These are phyloP conservation scores for Leonotis leonurus DNA, from an alignment of 257 asterid species.

Conservation along the genomic window DNA sequence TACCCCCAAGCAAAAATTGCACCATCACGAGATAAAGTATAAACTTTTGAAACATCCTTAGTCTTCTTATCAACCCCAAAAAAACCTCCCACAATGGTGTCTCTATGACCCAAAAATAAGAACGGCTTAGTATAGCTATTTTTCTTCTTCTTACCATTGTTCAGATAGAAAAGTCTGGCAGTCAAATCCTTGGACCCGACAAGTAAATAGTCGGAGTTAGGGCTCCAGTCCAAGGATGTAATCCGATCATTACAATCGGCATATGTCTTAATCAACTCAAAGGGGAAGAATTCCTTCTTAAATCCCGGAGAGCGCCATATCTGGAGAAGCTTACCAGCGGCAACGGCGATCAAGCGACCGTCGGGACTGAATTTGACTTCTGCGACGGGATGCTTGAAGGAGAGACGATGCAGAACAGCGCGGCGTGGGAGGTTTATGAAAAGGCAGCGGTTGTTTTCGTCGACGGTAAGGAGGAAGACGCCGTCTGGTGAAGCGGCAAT, in stretches of 20 bases:
- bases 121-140: conserved; percentile 45
- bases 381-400: conserved; percentile 63
- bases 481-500: conserved; percentile 85
- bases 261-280: conserved; percentile 67
- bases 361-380: conserved; percentile 77
- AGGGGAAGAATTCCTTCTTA: conserved; percentile 80
- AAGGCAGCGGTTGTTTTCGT: conserved; percentile 81
- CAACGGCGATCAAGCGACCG: conserved; percentile 70
- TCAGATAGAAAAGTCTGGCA: conserved; percentile 64
- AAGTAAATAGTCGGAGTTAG: conserved; percentile 55
- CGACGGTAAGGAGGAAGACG: conserved; percentile 67
- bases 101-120: conserved; percentile 78
- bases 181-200: conserved; percentile 84
- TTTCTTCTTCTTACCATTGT: conserved; percentile 26
- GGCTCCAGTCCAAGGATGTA: conserved; percentile 79
- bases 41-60: conserved; percentile 39
- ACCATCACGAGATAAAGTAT: conserved; percentile 84
- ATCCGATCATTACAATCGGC: conserved; percentile 71
- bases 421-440: conserved; percentile 82
- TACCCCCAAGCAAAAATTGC: conserved; percentile 68
- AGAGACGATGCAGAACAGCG: conserved; percentile 67
- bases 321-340: conserved; percentile 81
- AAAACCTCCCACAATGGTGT: conserved; percentile 67
- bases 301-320: conserved; percentile 94
- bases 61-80: conserved; percentile 69